A percentile compares a stretch with the other conserved stretches of the same genome.
Evolutionary conservation across 2,329 filamentous ascomycete species (phyloP).

Genomic region (Fusarium zealandicum): DNA sequence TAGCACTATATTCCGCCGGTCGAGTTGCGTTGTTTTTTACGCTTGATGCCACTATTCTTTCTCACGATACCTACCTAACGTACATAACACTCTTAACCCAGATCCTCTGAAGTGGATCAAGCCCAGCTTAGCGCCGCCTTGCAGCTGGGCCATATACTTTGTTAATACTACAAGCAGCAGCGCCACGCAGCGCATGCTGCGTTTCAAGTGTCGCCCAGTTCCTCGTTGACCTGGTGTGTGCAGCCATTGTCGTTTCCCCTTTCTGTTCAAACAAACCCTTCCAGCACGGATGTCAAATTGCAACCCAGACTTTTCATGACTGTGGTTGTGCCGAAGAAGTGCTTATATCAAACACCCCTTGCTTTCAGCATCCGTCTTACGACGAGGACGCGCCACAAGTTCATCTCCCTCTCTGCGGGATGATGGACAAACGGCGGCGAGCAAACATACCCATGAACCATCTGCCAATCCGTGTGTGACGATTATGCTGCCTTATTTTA

Average conservation of each 20-base stretch:
- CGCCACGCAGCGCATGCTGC: conserved; percentile 27
- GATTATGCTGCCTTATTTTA: conserved; percentile 8
- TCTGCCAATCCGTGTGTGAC: conserved; percentile 16
- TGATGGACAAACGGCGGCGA: conserved; percentile 38
- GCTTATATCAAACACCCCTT: conserved; percentile 73
- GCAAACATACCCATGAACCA: conserved; percentile 36
- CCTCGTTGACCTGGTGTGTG: conserved; percentile 4
- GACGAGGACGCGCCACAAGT: conserved; percentile 38
- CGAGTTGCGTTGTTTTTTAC: conserved; percentile 27
- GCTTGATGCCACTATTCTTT: conserved; percentile 27
- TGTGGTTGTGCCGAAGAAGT: conserved; percentile 99
- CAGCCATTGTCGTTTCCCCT: background rate
- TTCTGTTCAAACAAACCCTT: background rate
- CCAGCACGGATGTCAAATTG: conserved; percentile 99
- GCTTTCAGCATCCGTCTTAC: conserved; percentile 41
- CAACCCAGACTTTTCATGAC: conserved; percentile 85
- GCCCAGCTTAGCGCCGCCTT: conserved; percentile 8
- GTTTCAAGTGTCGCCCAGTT: conserved; percentile 23
- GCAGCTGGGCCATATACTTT: conserved; percentile 33
- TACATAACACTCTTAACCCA: conserved; percentile 35
- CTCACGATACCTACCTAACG: conserved; percentile 44
- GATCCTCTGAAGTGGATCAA: conserved; percentile 20
- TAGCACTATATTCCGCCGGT: conserved; percentile 34
- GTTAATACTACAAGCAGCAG: conserved; percentile 38
- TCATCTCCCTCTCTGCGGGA: conserved; percentile 18